Conservation (phyloP, 192 early-diverging fungal species). For the Lobosporangium transversale region DNA sequence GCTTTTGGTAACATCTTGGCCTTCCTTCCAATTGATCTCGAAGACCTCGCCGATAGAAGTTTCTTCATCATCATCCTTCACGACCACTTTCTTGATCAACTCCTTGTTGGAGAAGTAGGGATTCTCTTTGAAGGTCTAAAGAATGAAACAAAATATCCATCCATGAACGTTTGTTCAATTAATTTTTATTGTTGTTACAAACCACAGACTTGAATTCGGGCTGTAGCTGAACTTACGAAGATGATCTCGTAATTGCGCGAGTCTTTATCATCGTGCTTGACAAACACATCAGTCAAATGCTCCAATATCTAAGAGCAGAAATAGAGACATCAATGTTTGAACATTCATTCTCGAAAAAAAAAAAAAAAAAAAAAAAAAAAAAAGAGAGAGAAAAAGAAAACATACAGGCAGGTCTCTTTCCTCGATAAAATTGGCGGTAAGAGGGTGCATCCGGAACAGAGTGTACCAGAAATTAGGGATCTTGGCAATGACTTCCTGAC, state of each 20-base stretch:
- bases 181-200: no score
- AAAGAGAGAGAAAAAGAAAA: neutral
- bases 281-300: slow-evolving; percentile 45
- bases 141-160: neutral
- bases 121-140: slow-evolving; percentile 61
- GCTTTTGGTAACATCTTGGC: slow-evolving; percentile 61
- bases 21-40: slow-evolving; percentile 67
- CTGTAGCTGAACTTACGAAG: slow-evolving; percentile 48
- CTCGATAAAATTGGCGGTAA: slow-evolving; percentile 14
- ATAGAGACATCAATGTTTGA: neutral
- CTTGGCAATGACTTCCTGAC: slow-evolving; percentile 59
- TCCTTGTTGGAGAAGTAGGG: slow-evolving; percentile 64
- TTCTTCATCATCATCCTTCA: slow-evolving; percentile 18
- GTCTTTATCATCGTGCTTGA: slow-evolving; percentile 50
- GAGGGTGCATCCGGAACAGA: slow-evolving; percentile 52
- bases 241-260: slow-evolving; percentile 64
- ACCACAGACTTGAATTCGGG: no score
- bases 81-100: slow-evolving; percentile 64
- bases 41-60: slow-evolving; percentile 10
- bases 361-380: slow-evolving; percentile 1
- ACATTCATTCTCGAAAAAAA: no score
- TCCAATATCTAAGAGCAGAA: slow-evolving; percentile 14
- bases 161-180: neutral
- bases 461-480: slow-evolving; percentile 68
- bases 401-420: slow-evolving; percentile 35